These are phyloP conservation scores for Aspergillus fijiensis DNA, from an alignment of 2,329 filamentous ascomycete species.

Conservation along the genomic window DNA sequence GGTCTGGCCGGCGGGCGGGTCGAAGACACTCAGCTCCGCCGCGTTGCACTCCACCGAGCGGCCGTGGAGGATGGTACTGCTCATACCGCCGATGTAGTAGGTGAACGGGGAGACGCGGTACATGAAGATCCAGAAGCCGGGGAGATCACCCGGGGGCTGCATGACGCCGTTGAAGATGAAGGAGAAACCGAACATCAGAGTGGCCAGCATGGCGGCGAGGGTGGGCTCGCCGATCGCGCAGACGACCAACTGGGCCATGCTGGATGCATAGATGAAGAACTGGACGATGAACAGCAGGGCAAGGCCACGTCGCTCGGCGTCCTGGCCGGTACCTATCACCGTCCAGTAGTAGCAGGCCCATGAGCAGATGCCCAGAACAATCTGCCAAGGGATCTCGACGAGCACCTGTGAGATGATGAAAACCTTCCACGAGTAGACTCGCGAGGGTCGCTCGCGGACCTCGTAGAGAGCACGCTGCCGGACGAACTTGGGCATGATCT, in stretches of 20 bases:
- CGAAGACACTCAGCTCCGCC: slow-evolving; percentile 3
- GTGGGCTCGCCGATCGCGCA: slow-evolving; percentile 72
- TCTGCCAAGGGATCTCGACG: slow-evolving; percentile 82
- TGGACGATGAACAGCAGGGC: slow-evolving; percentile 74
- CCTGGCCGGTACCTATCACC: slow-evolving; percentile 61
- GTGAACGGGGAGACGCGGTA: slow-evolving; percentile 60
- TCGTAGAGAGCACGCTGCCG: slow-evolving; percentile 77
- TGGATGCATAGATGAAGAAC: slow-evolving; percentile 78
- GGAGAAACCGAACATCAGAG: slow-evolving; percentile 76
- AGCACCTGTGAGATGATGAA: slow-evolving; percentile 82
- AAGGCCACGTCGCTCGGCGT: slow-evolving; percentile 66
- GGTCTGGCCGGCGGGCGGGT: slow-evolving; percentile 1
- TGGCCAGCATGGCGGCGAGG: slow-evolving; percentile 72
- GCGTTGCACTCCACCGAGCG: slow-evolving; percentile 2
- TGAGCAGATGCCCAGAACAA: slow-evolving; percentile 69
- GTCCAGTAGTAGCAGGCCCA: slow-evolving; percentile 85
- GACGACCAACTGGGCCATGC: slow-evolving; percentile 77
- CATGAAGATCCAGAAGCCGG: slow-evolving; percentile 66
- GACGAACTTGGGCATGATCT: slow-evolving; percentile 75
- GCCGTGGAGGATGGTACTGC: not conserved
- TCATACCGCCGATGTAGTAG: slow-evolving; percentile 19
- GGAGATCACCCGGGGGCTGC: slow-evolving; percentile 63
- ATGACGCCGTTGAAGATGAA: slow-evolving; percentile 73
- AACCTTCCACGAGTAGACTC: slow-evolving; percentile 79
- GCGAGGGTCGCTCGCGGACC: slow-evolving; percentile 76